Evolutionary conservation across 306 rosid genomes (phyloP), one percentile per base, ranked within the genome.

Genomic region (Vicia villosa): DNA sequence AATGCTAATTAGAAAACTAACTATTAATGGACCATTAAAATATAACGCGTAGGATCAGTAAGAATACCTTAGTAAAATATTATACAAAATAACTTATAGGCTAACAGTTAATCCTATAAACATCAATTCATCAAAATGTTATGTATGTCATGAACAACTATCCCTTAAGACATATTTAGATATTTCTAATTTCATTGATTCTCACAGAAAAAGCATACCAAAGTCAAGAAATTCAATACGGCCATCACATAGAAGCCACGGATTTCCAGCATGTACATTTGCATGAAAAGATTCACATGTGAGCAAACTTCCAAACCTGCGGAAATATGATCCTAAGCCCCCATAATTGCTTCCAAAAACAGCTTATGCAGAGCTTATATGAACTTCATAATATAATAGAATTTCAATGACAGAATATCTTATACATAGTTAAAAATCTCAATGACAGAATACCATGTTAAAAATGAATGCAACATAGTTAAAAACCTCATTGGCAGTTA

Each of bases 211-310:
- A 64, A 50, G 73, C 83, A 63, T 88, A 94, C 98, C 98, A 30
- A 94, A 94, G 82, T 94, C 98, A 80, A 94, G 97, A 81, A 88
- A 90, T 50, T 97, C 98, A 70, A 94, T 87, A n/a, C 96, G 98
- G 60, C 95, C 98, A 87, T 94, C 98, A 20, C 89, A 92, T 56
- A 94, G 84, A 66, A 88, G 74, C 97, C 98, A 94, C 75, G 90
- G 82, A 83, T 94, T 90, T 55, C 98, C 98, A 42, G 97, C 97
- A 57, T 94, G 98, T 14, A 94, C 98, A 73, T 90, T 97, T 61
- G 98, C 98, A 63, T 90, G 98, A 78, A 94, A 94, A 80, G 96
- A 81, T 77, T 94, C 98, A 84, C 98, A 94, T 38, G 90, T 91
- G 68, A 94, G 97, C 86, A 94, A 85, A 87, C 98, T 94, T 72